phyloP scores from a whole-genome alignment of 495 filamentous ascomycete genomes.

The Terfezia claveryi region DNA sequence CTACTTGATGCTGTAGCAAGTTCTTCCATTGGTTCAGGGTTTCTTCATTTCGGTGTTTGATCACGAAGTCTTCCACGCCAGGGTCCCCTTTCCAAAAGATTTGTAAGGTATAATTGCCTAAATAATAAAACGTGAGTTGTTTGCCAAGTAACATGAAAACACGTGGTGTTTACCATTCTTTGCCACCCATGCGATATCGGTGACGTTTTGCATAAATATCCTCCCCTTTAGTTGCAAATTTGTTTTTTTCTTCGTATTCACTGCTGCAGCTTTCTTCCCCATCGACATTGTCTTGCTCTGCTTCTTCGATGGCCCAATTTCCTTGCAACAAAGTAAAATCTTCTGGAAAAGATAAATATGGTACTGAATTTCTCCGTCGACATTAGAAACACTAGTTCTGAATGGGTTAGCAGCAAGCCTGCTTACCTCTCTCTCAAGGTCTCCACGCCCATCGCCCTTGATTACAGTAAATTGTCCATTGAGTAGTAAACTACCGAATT shows the following conservation, averaged over 20 bases:
- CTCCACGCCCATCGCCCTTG: slow-evolving; percentile 57
- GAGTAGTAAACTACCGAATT: slow-evolving; percentile 71
- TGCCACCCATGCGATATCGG: slow-evolving; percentile 60
- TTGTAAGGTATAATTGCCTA: slow-evolving; percentile 68
- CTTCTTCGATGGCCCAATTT: slow-evolving; percentile 66
- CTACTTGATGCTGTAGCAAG: slow-evolving; percentile 30
- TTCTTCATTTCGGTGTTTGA: slow-evolving; percentile 76
- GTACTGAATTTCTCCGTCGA: slow-evolving; percentile 34
- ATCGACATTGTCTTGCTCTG: slow-evolving; percentile 42
- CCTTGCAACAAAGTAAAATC: slow-evolving; percentile 94
- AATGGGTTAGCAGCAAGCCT: neutral
- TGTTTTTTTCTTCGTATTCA: slow-evolving; percentile 49
- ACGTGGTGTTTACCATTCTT: slow-evolving; percentile 45
- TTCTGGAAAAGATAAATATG: slow-evolving; percentile 92
- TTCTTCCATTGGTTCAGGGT: slow-evolving; percentile 76
- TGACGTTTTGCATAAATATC: slow-evolving; percentile 99
- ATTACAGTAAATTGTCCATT: slow-evolving; percentile 87
- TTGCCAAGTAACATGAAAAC: slow-evolving; percentile 6
- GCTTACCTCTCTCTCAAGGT: slow-evolving; percentile 60
- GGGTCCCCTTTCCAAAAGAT: slow-evolving; percentile 98
- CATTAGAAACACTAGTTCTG: neutral
- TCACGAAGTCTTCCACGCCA: slow-evolving; percentile 87
- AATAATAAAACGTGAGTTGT: neutral
- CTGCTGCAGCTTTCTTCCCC: slow-evolving; percentile 42
- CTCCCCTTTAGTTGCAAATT: slow-evolving; percentile 85